These are phyloP conservation scores for Actinomortierella wolfii DNA, from an alignment of 371 early-diverging fungal species.

Conservation along the genomic window DNA sequence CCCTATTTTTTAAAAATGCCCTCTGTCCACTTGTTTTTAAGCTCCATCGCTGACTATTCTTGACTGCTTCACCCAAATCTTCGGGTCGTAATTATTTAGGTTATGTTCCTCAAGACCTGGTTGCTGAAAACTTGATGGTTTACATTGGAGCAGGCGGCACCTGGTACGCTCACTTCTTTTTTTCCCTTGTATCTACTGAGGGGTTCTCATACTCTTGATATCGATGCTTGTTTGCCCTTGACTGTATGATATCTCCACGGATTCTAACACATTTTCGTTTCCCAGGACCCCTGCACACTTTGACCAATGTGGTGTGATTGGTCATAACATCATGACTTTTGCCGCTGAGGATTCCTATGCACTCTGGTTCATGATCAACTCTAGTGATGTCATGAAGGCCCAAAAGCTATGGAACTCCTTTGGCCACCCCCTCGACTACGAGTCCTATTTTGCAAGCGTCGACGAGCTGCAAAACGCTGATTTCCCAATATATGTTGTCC, in stretches of 20 bases:
- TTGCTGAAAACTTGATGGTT: constrained; percentile 46
- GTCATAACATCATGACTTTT: constrained; percentile 49
- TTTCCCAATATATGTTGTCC: constrained; percentile 43
- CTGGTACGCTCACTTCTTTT: constrained; percentile 12
- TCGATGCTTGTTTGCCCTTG: neutral
- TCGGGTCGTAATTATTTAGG: too few relatives aligned
- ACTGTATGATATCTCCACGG: neutral
- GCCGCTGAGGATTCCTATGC: constrained; percentile 35
- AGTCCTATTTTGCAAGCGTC: constrained; percentile 30
- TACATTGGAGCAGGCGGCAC: constrained; percentile 49
- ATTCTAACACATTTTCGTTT: too few relatives aligned
- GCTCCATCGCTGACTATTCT: neutral
- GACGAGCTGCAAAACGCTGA: constrained; percentile 26
- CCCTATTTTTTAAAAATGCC: neutral
- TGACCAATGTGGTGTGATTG: constrained; percentile 49
- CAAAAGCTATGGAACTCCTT: constrained; percentile 20
- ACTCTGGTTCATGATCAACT: constrained; percentile 46
- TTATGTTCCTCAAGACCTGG: constrained; percentile 20
- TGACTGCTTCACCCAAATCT: neutral
- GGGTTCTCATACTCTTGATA: neutral
- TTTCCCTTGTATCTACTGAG: neutral
- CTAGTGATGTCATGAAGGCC: constrained; percentile 26
- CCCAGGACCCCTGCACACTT: constrained; percentile 45
- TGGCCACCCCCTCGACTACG: constrained; percentile 38
- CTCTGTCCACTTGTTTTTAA: neutral